Conservation (phyloP, 495 filamentous ascomycete species). For the Delitschia confertaspora region DNA sequence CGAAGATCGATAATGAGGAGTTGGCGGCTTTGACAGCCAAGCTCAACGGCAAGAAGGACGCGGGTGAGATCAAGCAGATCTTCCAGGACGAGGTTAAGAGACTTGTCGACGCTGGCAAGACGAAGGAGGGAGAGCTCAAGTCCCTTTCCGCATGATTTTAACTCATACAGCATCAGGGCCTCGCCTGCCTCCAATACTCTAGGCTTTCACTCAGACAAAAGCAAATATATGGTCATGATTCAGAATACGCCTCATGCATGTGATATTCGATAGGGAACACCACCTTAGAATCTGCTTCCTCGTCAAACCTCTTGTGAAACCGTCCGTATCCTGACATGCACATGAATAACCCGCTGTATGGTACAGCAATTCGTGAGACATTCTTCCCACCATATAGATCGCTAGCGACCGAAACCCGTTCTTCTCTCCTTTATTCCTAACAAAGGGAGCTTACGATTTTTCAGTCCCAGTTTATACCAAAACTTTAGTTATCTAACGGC, state of each 20-base stretch:
- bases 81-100: constrained; percentile 60
- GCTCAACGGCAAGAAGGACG: constrained; percentile 54
- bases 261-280: background rate
- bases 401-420: background rate
- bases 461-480: too few relatives aligned
- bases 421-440: too few relatives aligned
- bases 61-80: constrained; percentile 53
- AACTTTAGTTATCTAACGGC: too few relatives aligned
- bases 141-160: constrained; percentile 11
- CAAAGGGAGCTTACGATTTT: too few relatives aligned
- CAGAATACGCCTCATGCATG: too few relatives aligned
- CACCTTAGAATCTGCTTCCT: background rate
- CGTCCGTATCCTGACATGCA: background rate
- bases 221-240: too few relatives aligned
- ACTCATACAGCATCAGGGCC: too few relatives aligned
- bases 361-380: too few relatives aligned
- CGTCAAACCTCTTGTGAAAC: background rate
- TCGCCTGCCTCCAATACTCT: background rate
- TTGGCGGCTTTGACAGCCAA: constrained; percentile 68
- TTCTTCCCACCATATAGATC: background rate
- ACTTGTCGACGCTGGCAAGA: constrained; percentile 67
- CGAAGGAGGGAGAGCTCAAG: constrained; percentile 64
- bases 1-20: constrained; percentile 84
- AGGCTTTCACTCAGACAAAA: too few relatives aligned
- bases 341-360: background rate